phyloP scores from a whole-genome alignment of 192 early-diverging fungal species.

The Rhizoclosmatium sp. region DNA sequence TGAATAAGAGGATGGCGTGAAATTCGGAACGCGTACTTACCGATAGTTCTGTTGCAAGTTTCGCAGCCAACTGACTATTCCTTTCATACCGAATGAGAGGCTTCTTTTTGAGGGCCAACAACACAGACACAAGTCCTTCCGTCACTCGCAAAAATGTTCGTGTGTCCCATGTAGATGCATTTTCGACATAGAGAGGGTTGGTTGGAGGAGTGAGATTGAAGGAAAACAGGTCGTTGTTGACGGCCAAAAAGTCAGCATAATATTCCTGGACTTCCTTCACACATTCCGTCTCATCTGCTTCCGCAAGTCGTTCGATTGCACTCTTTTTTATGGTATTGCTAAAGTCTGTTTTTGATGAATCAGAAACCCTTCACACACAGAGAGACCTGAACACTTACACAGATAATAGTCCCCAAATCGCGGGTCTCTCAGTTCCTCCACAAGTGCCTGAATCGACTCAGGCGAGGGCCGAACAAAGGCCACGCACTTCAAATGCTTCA shows the following conservation, averaged over 20 bases:
- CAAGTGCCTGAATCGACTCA: slow-evolving; percentile 83
- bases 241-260: slow-evolving; percentile 89
- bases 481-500: slow-evolving; percentile 95
- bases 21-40: slow-evolving; percentile 42
- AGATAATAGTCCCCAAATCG: slow-evolving; percentile 97
- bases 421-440: slow-evolving; percentile 91
- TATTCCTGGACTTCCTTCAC: slow-evolving; percentile 97
- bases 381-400: slow-evolving; percentile 60
- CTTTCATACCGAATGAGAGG: slow-evolving; percentile 91
- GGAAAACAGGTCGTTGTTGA: slow-evolving; percentile 84
- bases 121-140: slow-evolving; percentile 77
- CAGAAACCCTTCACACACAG: neutral
- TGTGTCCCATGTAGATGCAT: slow-evolving; percentile 77
- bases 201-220: slow-evolving; percentile 70
- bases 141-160: slow-evolving; percentile 77
- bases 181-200: slow-evolving; percentile 77
- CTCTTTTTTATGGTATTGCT: slow-evolving; percentile 93
- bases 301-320: slow-evolving; percentile 90
- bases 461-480: slow-evolving; percentile 89
- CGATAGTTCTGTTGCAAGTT: slow-evolving; percentile 80
- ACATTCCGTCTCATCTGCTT: slow-evolving; percentile 92
- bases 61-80: slow-evolving; percentile 81
- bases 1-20: neutral
- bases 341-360: slow-evolving; percentile 69
- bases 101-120: slow-evolving; percentile 90